Base-by-base conservation (phyloP, 768 basidiomycete species). In the Termitomyces sp. region DNA sequence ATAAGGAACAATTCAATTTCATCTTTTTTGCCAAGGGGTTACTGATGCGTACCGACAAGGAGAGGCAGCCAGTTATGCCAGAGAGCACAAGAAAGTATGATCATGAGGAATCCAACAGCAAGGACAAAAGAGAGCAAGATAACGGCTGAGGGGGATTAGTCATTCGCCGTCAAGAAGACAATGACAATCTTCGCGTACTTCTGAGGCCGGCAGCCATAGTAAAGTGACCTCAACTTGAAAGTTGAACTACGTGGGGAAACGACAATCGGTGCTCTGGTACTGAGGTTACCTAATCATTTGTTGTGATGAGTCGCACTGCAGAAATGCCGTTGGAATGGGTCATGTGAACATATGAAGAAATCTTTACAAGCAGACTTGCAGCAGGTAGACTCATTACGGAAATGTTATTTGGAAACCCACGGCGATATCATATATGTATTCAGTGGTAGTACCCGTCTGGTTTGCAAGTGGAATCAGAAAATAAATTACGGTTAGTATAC, bases 21-120 rank as follows among this genome's bases (percentile, higher is more conserved):
- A 37, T 30, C 39, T 20, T 46, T 24, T 26, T 30, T 5, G 12
- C 13, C 20, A 39, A 53, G 26, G 40, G 39, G 30, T 12, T n/a
- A 14, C 20, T 36, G 22, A 20, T 20, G 79, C 91, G 62, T 65
- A 97, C 97, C 97, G 62, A 98, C 96, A 62, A 98, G 82, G 51
- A 99, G 80, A 34, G 97, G 97, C 22, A 98, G 80, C 97, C 97
- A 99, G 71, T 99, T 99, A 14, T 85, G 76, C 88, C 89, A 98
- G 32, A 98, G 77, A 7, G 97, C 97, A 70, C 97, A 98, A 1
- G 93, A 93, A 24, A 99, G 87, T 71, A 99, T 99, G 68, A 98
- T 92, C 68, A 98, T 84, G 57, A 99, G 77, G 78, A 99, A 99
- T n/a, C 97, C 97, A 16, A 96, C 83, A 6, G 97, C 97, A 50